Percentiles rank a stretch among this genome's conserved stretches.
Evolutionary conservation across 2,329 filamentous ascomycete species (phyloP).

Genomic region (Fusarium dlaminii): DNA sequence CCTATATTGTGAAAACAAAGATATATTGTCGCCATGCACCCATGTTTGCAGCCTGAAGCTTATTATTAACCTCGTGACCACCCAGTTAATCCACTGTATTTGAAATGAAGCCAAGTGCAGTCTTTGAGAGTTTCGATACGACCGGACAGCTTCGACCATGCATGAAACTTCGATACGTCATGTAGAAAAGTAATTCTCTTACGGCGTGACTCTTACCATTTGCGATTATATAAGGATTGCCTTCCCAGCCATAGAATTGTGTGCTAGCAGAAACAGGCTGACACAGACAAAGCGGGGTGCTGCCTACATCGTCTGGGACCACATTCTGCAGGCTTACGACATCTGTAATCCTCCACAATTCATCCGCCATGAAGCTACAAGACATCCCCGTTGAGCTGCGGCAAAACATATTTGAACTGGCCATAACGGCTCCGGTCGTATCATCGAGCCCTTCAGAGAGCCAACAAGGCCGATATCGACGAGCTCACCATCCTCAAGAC

Average conservation of each 20-base stretch:
- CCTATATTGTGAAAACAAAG: too few species aligned
- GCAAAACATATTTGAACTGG: not conserved
- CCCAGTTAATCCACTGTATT: accelerated
- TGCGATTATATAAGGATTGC: not conserved
- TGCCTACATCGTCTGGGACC: too few species aligned
- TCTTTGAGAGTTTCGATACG: not conserved
- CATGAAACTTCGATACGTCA: not conserved
- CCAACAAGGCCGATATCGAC: not conserved
- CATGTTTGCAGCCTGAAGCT: too few species aligned
- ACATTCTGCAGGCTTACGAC: too few species aligned
- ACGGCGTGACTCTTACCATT: not conserved
- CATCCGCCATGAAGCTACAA: not conserved
- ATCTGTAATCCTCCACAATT: too few species aligned
- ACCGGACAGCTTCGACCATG: not conserved
- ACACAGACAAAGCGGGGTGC: too few species aligned
- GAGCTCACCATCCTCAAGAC: too few species aligned
- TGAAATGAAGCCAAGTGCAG: not conserved
- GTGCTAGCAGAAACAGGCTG: too few species aligned
- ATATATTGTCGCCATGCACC: too few species aligned
- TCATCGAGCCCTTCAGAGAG: not conserved
- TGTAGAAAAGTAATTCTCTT: not conserved
- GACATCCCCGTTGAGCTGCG: not conserved
- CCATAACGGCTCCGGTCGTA: not conserved
- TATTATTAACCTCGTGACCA: too few species aligned
- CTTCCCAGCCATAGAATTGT: too few species aligned